These are phyloP conservation scores for Wickerhamomyces canadensis DNA, from an alignment of 805 yeast genomes.

Conservation along the genomic window DNA sequence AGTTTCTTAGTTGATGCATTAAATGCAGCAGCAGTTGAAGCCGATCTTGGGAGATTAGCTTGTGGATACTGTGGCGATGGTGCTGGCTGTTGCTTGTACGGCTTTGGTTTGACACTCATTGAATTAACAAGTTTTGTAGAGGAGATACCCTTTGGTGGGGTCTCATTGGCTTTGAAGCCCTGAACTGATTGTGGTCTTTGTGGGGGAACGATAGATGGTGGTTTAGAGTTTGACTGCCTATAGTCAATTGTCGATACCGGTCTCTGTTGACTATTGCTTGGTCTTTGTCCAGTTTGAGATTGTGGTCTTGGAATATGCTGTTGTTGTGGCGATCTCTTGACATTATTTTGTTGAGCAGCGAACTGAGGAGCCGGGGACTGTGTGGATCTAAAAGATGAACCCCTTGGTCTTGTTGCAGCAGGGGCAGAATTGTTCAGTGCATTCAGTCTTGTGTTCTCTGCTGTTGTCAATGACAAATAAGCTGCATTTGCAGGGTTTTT, in stretches of 20 bases:
- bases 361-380: too few species aligned
- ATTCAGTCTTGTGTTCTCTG: slow-evolving; percentile 72
- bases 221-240: neutral
- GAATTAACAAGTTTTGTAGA: slow-evolving; percentile 6
- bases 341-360: neutral
- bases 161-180: slow-evolving; percentile 1
- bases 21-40: slow-evolving; percentile 25
- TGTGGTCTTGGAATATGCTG: neutral
- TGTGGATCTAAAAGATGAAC: neutral
- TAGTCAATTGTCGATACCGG: slow-evolving; percentile 16
- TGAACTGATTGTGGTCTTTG: slow-evolving; percentile 8
- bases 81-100: neutral
- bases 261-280: slow-evolving; percentile 2
- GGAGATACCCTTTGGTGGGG: slow-evolving; percentile 1
- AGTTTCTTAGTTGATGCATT: slow-evolving; percentile 53
- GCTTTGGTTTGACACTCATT: neutral
- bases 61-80: neutral
- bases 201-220: neutral
- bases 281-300: slow-evolving; percentile 13
- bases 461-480: slow-evolving; percentile 64
- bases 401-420: slow-evolving; percentile 23
- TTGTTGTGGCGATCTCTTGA: neutral
- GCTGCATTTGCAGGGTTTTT: slow-evolving; percentile 51
- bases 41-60: slow-evolving; percentile 7
- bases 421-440: slow-evolving; percentile 39